Base-by-base conservation (phyloP, 1,284 basidiomycete species). In the Leccinum solheimii region DNA sequence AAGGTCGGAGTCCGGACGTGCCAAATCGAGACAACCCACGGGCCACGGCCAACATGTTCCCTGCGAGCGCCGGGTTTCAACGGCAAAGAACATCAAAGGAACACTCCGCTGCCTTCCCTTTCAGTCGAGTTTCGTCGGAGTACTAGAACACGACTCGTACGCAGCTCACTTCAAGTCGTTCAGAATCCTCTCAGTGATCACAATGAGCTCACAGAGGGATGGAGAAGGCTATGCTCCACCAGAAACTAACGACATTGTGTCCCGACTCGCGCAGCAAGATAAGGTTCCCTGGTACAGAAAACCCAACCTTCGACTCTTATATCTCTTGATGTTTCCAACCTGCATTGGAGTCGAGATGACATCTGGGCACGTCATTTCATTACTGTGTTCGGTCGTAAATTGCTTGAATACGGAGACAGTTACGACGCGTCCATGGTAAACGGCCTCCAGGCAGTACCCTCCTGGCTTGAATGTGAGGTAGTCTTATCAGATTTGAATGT, bases 311-410 rank as follows among this genome's bases (percentile, higher is more conserved):
- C 40, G 40, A 43, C 40, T 43, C 40, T 43, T 43, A 43, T 43
- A 43, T 43, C 9, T 43, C 40, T 19, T 85, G 57, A 76, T 86
- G 68, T 73, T 83, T 63, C 84, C 84, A 26, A 84, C 84, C 50
- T 85, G 83, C 68, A 80, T 86, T 32, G 85, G 83, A 32, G 84
- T 85, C 16, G 84, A 86, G 68, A 84, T 85, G 83, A 86, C 84
- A 1, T 82, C 80, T 67, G 84, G 84, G 83, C 83, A 60, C 61
- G 80, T 43, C 69, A 21, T 32, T 43, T 79, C 80, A 10, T 78
- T 2, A 10, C 11, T 19, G 14, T 21, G 3, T 30, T 30, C 5
- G 1, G 30, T 5, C 7, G 26, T 3, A 1, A 16, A 40, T 23
- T 19, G 11, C 16, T 57, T 36, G 34, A 27, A 56, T 13, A 3